Base-by-base conservation (phyloP, 2,329 filamentous ascomycete genomes). In the Aspergillus ochraceus region DNA sequence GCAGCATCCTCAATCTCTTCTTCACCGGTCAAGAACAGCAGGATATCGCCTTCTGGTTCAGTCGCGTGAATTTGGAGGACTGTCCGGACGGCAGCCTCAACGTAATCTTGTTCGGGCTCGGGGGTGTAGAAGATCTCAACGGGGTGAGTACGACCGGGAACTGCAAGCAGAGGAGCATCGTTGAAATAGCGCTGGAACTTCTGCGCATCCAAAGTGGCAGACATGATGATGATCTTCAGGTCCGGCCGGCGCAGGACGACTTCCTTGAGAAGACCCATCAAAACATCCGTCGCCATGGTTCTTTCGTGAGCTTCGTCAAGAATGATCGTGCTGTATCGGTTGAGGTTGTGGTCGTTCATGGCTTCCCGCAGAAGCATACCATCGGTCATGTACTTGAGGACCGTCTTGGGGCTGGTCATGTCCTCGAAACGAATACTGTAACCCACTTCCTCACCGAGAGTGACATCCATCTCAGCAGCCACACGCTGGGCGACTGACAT, bases 381-480 rank as follows among this genome's bases (percentile, higher is more conserved):
- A 73, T 99, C 95, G 49, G 96, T 99, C 95, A 99, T 99, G 83
- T 99, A 99, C 82, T 99, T 99, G 74, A 99, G 86, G 62, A 96
- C 86, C 1, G 95, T 99, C 77, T 91, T 92, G 59, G 88, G 86
- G 54, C 90, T 86, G 1, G 95, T 98, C 80, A 88, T 90, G 76
- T 99, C 95, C 78, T 99, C 96, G 77, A 99, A 99, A 83, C 95
- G 92, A 76, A 99, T 98, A 76, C 91, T 98, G 81, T 98, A 99
- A 77, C 95, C 95, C 57, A 99, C 93, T 79, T 98, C 94, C 67
- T 97, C 88, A 60, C 95, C 95, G 26, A 99, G 84, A 60, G 85
- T 87, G 66, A 97, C 94, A 73, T 98, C 95, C 84, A 99, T 90
- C 80, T 99, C 95, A 72, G 97, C 88, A 29, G 96, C 92, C 32